Evolutionary conservation across 129 eudicot genomes (phyloP).

Genomic region (Solidago caesia): DNA sequence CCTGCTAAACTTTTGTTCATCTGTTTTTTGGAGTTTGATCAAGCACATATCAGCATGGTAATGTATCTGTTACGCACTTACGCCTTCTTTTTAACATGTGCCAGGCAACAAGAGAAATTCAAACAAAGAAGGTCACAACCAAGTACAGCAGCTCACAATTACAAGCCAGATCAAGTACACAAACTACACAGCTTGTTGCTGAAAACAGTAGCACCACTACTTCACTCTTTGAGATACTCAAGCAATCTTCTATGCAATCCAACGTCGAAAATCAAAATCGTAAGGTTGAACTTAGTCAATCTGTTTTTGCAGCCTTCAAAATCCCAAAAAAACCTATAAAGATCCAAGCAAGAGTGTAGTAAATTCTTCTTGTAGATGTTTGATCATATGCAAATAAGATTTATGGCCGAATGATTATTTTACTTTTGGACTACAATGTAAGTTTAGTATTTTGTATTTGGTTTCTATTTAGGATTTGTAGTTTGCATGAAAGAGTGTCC

Average conservation of each 20-base stretch:
- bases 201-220: slow-evolving; percentile 39
- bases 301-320: slow-evolving; percentile 66
- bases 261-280: slow-evolving; percentile 27
- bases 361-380: slow-evolving; percentile 10
- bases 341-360: slow-evolving; percentile 55
- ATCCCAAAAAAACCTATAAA: slow-evolving; percentile 58
- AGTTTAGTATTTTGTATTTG: neutral
- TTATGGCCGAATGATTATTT: neutral
- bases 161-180: slow-evolving; percentile 45
- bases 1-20: neutral
- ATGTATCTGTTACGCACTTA: neutral
- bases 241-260: slow-evolving; percentile 48
- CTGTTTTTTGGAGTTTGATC: neutral
- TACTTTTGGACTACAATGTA: neutral
- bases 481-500: neutral
- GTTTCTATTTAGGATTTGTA: neutral
- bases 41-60: neutral
- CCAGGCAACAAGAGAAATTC: slow-evolving; percentile 52
- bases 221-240: slow-evolving; percentile 69
- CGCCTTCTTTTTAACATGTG: slow-evolving; percentile 9
- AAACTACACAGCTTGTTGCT: slow-evolving; percentile 29
- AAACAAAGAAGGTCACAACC: slow-evolving; percentile 46
- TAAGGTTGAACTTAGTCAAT: slow-evolving; percentile 47
- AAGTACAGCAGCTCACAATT: slow-evolving; percentile 64
- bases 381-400: neutral